Evolutionary conservation across 306 rosid genomes (phyloP).

Genomic region (Citrullus colocynthis): DNA sequence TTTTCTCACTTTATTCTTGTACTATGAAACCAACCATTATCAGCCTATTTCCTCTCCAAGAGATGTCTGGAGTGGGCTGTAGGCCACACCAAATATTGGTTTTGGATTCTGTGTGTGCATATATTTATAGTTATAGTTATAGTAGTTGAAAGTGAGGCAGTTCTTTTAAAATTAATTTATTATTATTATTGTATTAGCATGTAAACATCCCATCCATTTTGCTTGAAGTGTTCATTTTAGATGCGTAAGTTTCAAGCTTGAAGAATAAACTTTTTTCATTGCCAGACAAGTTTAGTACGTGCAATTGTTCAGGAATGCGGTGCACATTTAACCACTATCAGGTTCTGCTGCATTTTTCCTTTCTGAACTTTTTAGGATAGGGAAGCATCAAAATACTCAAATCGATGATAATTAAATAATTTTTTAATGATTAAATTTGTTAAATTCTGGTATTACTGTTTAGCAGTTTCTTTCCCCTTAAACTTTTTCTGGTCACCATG

Average conservation of each 20-base stretch:
- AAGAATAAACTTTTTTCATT: slow-evolving; percentile 7
- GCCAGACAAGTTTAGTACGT: slow-evolving; percentile 81
- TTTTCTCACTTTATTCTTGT: not conserved
- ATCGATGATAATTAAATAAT: not conserved
- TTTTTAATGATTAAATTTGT: not conserved
- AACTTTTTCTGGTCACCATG: not conserved
- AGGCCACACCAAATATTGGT: not conserved
- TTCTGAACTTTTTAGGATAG: not conserved
- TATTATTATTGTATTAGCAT: not conserved
- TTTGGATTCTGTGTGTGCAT: not conserved
- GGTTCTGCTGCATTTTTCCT: slow-evolving; percentile 23
- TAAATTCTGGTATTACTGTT: not conserved
- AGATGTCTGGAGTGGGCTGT: not conserved
- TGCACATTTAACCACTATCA: slow-evolving; percentile 59
- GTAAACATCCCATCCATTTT: not conserved
- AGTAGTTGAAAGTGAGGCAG: not conserved
- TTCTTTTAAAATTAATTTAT: not conserved
- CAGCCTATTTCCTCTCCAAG: not conserved
- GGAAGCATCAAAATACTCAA: not conserved
- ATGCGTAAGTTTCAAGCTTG: not conserved
- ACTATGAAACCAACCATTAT: not conserved
- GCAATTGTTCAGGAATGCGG: slow-evolving; percentile 73
- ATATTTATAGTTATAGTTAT: too few relatives aligned
- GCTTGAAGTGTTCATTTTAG: not conserved
- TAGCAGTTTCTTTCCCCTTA: not conserved